A percentile compares a stretch with the other conserved stretches of the same genome.
Conservation (phyloP, 768 basidiomycete species). For the Mycena kentingensis region DNA sequence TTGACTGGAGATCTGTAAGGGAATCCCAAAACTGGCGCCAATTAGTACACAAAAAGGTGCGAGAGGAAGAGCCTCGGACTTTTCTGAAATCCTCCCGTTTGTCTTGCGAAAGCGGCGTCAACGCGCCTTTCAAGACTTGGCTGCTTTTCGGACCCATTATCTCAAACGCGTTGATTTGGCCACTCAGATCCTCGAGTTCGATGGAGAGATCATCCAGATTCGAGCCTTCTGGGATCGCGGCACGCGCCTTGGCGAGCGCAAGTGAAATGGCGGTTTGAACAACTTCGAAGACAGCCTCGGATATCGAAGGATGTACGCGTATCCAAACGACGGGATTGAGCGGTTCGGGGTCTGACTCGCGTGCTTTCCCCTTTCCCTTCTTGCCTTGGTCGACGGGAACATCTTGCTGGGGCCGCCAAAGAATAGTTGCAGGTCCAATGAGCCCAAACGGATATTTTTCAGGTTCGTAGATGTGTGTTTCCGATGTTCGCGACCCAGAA, state of each 20-base stretch:
- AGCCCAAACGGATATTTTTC: slow-evolving; percentile 67
- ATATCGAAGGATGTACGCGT: slow-evolving; percentile 75
- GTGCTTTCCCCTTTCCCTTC: slow-evolving; percentile 37
- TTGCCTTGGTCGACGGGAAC: slow-evolving; percentile 25
- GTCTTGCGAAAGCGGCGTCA: slow-evolving; percentile 52
- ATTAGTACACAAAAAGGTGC: neutral
- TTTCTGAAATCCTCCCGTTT: slow-evolving; percentile 58
- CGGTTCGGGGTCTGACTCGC: slow-evolving; percentile 16
- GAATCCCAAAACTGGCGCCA: slow-evolving; percentile 64
- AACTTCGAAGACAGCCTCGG: slow-evolving; percentile 54
- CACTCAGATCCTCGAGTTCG: slow-evolving; percentile 72
- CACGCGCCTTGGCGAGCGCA: slow-evolving; percentile 41
- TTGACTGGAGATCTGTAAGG: slow-evolving; percentile 59
- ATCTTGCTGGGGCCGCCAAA: slow-evolving; percentile 53
- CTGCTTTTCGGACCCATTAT: slow-evolving; percentile 85
- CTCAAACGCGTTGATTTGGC: slow-evolving; percentile 79
- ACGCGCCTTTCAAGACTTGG: slow-evolving; percentile 68
- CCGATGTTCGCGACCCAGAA: slow-evolving; percentile 64
- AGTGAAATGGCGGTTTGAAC: slow-evolving; percentile 55
- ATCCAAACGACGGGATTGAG: slow-evolving; percentile 59
- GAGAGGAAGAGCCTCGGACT: slow-evolving; percentile 36
- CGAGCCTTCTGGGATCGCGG: slow-evolving; percentile 23
- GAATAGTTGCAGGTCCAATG: slow-evolving; percentile 67
- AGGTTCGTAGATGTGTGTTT: slow-evolving; percentile 67
- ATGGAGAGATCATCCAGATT: slow-evolving; percentile 40